Evolutionary conservation across 331 rosid species (phyloP), one percentile per base, ranked within the genome.

Genomic region (Quercus tomentella): DNA sequence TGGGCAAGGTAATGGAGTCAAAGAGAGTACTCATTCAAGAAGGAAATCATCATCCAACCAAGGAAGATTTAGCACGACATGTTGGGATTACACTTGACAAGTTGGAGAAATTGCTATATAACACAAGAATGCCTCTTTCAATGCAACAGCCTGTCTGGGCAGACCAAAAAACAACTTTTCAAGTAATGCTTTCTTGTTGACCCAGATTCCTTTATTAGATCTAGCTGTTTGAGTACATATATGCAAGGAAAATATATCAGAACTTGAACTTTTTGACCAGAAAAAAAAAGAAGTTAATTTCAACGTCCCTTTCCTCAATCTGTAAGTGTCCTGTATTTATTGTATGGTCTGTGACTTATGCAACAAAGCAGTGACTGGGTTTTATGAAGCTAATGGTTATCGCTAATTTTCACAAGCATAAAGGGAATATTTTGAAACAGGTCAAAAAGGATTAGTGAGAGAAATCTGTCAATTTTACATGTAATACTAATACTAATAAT

Each of bases 141-240:
- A 81, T 94, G 90, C 97, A 94, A 80, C 90, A 89, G 87, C 79
- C 91, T 28, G 92, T 92, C 45, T 90, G 96, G 94, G 72, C 96
- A 33, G 97, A 90, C 81, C 92, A 92, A 56, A 82, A 83, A 71
- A 92, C 92, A 74, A 92, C 97, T 77, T 94, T 82, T 75, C 97
- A 92, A 96, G 98, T 94, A 89, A 49, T 80, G 77, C 73, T 26
- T 73, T 76, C 56, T 49, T 43, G 21, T 75, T 60, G 54, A 55
- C 66, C 37, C 57, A 72, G 21, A 61, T 76, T 33, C 26, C n/a
- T 70, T 22, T 71, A 16, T 41, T 25, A 4, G 25, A 4, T 35
- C 16, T 21, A 30, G 4, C 25, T 26, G 2, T 12, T n/a, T 65
- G 30, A 51, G 5, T n/a, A n/a, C 2, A 65, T 30, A 51, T 22